Conservation (phyloP, 441 rosid genomes). For the Euphorbia neoarborescens region DNA sequence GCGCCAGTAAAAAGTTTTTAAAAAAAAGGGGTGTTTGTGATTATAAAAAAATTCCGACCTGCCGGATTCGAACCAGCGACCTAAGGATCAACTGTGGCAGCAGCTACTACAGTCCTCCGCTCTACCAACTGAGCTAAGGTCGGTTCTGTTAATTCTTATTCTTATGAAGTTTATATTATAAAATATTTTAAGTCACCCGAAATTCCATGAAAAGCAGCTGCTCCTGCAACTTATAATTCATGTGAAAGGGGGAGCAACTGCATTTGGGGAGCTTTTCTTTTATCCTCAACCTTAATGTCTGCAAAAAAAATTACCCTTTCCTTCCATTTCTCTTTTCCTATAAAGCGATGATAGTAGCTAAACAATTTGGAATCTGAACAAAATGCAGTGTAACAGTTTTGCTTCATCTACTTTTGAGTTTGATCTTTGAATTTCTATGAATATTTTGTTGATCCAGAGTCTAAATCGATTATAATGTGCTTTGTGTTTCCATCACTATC, state of each 20-base stretch:
- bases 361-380: not conserved
- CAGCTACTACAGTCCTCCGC: slow-evolving; percentile 16
- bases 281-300: not conserved
- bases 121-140: slow-evolving; percentile 15
- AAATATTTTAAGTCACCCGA: too few species aligned
- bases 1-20: too few species aligned
- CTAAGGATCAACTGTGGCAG: slow-evolving; percentile 14
- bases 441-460: not conserved
- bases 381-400: not conserved
- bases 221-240: too few species aligned
- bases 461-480: not conserved
- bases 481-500: not conserved
- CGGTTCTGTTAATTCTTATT: too few species aligned
- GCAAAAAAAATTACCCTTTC: not conserved
- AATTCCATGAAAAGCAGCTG: not conserved
- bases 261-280: slow-evolving; percentile 21
- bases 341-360: too few species aligned
- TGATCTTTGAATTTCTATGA: not conserved
- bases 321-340: not conserved
- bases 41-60: too few species aligned
- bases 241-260: too few species aligned
- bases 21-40: too few species aligned
- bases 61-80: slow-evolving; percentile 23
- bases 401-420: not conserved
- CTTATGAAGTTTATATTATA: too few species aligned